A percentile compares a stretch with the other conserved stretches of the same genome.
phyloP scores from a whole-genome alignment of 805 yeast species.

The Kodamaea hsintzibuensis region DNA sequence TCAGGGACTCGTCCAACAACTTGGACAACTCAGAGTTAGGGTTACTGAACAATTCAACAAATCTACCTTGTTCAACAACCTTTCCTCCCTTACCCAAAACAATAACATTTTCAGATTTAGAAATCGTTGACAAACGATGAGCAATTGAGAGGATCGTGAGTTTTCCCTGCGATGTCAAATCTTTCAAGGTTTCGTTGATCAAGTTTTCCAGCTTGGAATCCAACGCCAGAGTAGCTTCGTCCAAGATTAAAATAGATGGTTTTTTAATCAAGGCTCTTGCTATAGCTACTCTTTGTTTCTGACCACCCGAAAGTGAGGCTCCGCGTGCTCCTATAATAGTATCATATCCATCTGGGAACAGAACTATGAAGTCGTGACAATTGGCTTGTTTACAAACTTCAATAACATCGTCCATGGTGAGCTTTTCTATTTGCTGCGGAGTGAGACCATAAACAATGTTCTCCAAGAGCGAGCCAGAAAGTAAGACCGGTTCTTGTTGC shows the following conservation, averaged over 20 bases:
- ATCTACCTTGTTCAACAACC: slow-evolving; percentile 42
- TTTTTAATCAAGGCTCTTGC: slow-evolving; percentile 71
- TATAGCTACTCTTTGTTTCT: slow-evolving; percentile 73
- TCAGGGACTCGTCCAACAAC: slow-evolving; percentile 38
- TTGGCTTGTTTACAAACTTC: slow-evolving; percentile 54
- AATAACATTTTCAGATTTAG: slow-evolving; percentile 44
- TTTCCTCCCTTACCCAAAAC: slow-evolving; percentile 44
- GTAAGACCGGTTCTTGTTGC: slow-evolving; percentile 61
- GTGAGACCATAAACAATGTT: slow-evolving; percentile 56
- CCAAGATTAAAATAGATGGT: slow-evolving; percentile 63
- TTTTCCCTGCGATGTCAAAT: slow-evolving; percentile 36
- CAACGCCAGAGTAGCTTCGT: slow-evolving; percentile 69
- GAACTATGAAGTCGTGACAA: slow-evolving; percentile 55
- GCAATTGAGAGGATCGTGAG: slow-evolving; percentile 48
- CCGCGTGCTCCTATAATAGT: slow-evolving; percentile 59
- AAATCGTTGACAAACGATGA: slow-evolving; percentile 45
- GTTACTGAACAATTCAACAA: slow-evolving; percentile 40
- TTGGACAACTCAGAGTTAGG: slow-evolving; percentile 43
- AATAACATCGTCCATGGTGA: slow-evolving; percentile 43
- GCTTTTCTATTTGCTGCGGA: slow-evolving; percentile 30
- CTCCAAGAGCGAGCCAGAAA: slow-evolving; percentile 56
- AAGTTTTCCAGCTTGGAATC: slow-evolving; percentile 52
- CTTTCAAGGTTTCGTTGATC: slow-evolving; percentile 43
- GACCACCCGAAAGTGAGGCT: slow-evolving; percentile 68
- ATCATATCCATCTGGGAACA: slow-evolving; percentile 61